Evolutionary conservation across 768 basidiomycete genomes (phyloP).

Genomic region (Ephemerocybe angulata): DNA sequence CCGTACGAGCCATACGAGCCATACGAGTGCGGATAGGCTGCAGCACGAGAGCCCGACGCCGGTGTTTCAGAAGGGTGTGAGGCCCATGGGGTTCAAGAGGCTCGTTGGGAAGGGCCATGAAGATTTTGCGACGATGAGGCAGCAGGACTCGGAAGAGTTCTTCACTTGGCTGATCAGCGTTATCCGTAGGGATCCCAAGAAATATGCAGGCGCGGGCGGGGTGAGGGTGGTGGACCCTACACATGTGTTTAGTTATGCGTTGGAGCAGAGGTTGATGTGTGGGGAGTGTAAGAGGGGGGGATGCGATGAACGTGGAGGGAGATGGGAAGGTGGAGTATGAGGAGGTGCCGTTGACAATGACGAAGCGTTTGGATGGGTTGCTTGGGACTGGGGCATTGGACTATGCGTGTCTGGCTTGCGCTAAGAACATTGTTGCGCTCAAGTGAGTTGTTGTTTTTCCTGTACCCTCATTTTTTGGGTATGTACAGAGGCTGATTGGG

Average conservation of each 20-base stretch:
- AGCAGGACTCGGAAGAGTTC: constrained; percentile 97
- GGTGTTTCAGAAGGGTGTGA: constrained; percentile 80
- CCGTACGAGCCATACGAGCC: not conserved
- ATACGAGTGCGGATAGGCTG: not conserved
- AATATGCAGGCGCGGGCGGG: constrained; percentile 36
- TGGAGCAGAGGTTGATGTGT: constrained; percentile 89
- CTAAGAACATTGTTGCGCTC: constrained; percentile 59
- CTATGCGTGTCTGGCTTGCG: constrained; percentile 77
- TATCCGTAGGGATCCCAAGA: constrained; percentile 63
- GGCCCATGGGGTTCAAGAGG: constrained; percentile 80
- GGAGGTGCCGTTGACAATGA: constrained; percentile 57
- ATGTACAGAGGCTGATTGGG: not conserved
- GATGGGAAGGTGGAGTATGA: constrained; percentile 56
- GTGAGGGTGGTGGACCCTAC: constrained; percentile 60
- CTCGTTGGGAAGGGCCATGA: constrained; percentile 89
- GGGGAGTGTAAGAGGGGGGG: constrained; percentile 64
- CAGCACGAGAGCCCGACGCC: constrained; percentile 30
- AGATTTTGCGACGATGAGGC: constrained; percentile 94
- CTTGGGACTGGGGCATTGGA: constrained; percentile 66
- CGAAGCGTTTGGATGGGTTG: constrained; percentile 56
- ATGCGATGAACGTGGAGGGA: constrained; percentile 61
- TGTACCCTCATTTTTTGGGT: constrained; percentile 1
- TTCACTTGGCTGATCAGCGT: constrained; percentile 74
- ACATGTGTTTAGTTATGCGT: constrained; percentile 69
- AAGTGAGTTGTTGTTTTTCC: constrained; percentile 50